Conservation (phyloP, 495 filamentous ascomycete genomes). For the Trichoderma reesei region DNA sequence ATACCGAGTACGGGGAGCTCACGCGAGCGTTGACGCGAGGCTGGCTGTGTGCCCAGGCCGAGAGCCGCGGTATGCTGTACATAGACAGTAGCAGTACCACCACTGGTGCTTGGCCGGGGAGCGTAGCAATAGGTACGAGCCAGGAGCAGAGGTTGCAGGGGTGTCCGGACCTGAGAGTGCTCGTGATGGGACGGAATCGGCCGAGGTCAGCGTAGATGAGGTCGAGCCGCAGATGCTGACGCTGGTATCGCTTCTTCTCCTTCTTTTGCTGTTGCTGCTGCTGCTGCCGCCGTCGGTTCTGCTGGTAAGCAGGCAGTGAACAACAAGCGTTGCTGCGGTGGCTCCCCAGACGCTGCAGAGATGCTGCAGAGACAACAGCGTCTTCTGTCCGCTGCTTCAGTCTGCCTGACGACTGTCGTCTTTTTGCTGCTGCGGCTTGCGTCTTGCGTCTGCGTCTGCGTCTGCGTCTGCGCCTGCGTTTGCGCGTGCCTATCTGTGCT, state of each 20-base stretch:
- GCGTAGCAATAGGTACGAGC: no score
- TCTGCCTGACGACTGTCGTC: background rate
- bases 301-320: background rate
- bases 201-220: background rate
- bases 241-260: background rate
- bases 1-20: no score
- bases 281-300: background rate
- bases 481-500: no score
- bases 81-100: no score
- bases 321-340: background rate
- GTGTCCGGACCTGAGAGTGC: no score
- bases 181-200: background rate
- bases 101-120: no score
- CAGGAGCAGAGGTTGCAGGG: no score
- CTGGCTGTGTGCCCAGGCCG: no score
- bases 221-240: background rate
- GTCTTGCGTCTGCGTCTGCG: no score
- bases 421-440: background rate
- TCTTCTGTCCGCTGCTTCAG: background rate
- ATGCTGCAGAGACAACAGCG: background rate
- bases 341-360: background rate
- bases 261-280: background rate
- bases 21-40: no score
- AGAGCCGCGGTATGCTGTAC: no score
- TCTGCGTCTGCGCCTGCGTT: background rate